A percentile compares a stretch with the other conserved stretches of the same genome.
Conservation (phyloP, 2,329 filamentous ascomycete genomes). For the Cadophora gregata region DNA sequence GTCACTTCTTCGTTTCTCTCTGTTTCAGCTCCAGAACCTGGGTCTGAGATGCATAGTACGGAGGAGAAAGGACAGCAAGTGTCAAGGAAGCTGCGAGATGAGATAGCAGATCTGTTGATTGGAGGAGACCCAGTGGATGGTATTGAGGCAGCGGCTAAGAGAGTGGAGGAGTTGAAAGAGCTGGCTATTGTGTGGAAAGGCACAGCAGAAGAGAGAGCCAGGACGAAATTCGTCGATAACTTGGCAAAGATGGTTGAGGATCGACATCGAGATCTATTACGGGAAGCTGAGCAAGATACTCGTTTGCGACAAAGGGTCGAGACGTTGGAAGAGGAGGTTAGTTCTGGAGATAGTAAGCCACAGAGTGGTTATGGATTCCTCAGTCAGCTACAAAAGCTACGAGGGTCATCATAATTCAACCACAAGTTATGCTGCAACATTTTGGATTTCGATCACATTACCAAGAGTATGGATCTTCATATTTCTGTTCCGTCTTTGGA, state of each 20-base stretch:
- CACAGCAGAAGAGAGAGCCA: conserved; percentile 91
- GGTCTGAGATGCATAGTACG: conserved; percentile 67
- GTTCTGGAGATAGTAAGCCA: conserved; percentile 34
- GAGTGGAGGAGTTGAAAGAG: conserved; percentile 79
- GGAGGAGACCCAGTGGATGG: conserved; percentile 67
- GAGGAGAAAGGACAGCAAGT: conserved; percentile 89
- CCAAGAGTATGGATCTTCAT: background rate
- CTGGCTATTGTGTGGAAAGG: conserved; percentile 88
- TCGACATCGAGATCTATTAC: conserved; percentile 47
- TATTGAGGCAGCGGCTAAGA: conserved; percentile 73
- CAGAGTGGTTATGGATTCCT: conserved; percentile 45
- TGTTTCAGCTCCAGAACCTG: conserved; percentile 83
- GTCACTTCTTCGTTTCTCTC: conserved; percentile 86
- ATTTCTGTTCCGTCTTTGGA: background rate
- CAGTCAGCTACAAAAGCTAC: conserved; percentile 45
- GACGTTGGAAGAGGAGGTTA: conserved; percentile 35
- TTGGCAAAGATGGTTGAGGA: conserved; percentile 86
- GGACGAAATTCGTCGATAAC: conserved; percentile 80
- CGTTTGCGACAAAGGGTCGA: conserved; percentile 38
- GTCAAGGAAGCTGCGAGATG: conserved; percentile 70
- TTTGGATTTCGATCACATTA: background rate
- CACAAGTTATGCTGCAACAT: background rate
- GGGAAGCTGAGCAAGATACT: conserved; percentile 42
- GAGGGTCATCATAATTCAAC: conserved; percentile 39
- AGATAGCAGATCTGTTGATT: conserved; percentile 72